Conservation (phyloP, 2,329 filamentous ascomycete genomes). For the Pseudogymnoascus sp. region DNA sequence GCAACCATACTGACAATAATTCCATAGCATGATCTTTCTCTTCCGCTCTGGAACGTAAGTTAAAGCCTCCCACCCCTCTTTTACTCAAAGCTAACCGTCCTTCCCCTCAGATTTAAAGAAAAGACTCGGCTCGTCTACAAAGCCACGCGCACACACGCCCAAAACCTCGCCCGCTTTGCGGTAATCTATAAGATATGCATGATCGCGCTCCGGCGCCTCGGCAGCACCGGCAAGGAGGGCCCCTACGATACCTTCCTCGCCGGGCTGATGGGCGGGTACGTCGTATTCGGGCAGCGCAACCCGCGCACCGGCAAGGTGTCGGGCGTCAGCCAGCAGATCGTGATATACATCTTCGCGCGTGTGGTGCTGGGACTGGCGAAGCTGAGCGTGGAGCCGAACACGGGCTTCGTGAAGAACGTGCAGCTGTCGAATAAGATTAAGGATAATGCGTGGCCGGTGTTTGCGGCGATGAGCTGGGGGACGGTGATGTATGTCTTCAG, state of each 20-base stretch:
- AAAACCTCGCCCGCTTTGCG: slow-evolving; percentile 86
- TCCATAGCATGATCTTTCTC: slow-evolving; percentile 79
- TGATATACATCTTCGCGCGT: slow-evolving; percentile 94
- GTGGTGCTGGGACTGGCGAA: slow-evolving; percentile 80
- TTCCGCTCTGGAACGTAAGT: slow-evolving; percentile 84
- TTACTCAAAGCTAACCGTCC: slow-evolving; percentile 6
- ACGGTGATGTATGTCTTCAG: slow-evolving; percentile 93
- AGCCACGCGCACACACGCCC: slow-evolving; percentile 84
- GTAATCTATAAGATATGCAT: slow-evolving; percentile 81
- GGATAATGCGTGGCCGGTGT: slow-evolving; percentile 81
- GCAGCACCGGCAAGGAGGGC: slow-evolving; percentile 54
- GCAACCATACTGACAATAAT: slow-evolving; percentile 6
- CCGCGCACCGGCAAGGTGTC: slow-evolving; percentile 61
- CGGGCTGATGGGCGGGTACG: slow-evolving; percentile 82
- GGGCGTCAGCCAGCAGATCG: slow-evolving; percentile 90
- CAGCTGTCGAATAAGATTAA: slow-evolving; percentile 43
- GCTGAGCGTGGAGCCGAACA: slow-evolving; percentile 63
- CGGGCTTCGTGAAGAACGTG: slow-evolving; percentile 42
- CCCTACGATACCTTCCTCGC: slow-evolving; percentile 80
- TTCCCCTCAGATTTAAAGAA: slow-evolving; percentile 53
- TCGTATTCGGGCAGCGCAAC: slow-evolving; percentile 71
- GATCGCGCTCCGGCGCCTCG: slow-evolving; percentile 62
- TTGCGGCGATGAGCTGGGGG: slow-evolving; percentile 86
- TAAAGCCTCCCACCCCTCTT: background rate
- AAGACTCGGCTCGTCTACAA: slow-evolving; percentile 72